Conservation (phyloP, 768 basidiomycete species). For the Podaxis sp. region DNA sequence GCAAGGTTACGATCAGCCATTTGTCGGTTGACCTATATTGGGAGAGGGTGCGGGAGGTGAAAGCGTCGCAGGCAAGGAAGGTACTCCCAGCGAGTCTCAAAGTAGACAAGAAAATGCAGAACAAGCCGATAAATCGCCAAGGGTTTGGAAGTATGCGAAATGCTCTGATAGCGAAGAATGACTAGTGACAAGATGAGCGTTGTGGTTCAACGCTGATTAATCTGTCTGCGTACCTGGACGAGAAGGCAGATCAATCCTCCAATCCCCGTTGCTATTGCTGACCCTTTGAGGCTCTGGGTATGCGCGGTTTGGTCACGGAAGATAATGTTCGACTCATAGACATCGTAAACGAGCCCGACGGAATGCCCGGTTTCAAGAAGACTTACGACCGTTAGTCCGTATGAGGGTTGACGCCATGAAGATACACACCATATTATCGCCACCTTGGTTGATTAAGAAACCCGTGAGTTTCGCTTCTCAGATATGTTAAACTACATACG, state of each 20-base stretch:
- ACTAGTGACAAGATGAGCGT: background rate
- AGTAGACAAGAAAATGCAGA: background rate
- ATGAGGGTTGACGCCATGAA: background rate
- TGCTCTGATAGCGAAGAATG: conserved; percentile 14
- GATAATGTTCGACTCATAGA: conserved; percentile 21
- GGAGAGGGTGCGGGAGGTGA: background rate
- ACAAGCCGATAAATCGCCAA: conserved; percentile 7
- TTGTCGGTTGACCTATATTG: background rate
- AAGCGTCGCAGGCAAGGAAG: background rate
- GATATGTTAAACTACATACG: conserved; percentile 17
- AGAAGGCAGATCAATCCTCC: conserved; percentile 17
- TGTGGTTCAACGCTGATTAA: no score
- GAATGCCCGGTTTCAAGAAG: conserved; percentile 24
- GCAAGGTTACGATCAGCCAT: conserved; percentile 5
- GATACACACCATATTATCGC: background rate
- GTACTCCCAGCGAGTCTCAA: background rate
- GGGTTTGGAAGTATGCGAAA: conserved; percentile 13
- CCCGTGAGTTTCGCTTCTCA: background rate
- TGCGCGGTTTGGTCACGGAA: conserved; percentile 13
- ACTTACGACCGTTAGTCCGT: conserved; percentile 9
- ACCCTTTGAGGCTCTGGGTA: conserved; percentile 11
- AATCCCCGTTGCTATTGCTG: conserved; percentile 10
- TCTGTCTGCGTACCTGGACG: no score
- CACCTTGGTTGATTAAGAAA: background rate
- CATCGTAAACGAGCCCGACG: conserved; percentile 20